Percentiles rank a stretch among this genome's conserved stretches.
These are phyloP conservation scores for Iris pallida DNA, from an alignment of 116 monocot genomes.

Conservation along the genomic window DNA sequence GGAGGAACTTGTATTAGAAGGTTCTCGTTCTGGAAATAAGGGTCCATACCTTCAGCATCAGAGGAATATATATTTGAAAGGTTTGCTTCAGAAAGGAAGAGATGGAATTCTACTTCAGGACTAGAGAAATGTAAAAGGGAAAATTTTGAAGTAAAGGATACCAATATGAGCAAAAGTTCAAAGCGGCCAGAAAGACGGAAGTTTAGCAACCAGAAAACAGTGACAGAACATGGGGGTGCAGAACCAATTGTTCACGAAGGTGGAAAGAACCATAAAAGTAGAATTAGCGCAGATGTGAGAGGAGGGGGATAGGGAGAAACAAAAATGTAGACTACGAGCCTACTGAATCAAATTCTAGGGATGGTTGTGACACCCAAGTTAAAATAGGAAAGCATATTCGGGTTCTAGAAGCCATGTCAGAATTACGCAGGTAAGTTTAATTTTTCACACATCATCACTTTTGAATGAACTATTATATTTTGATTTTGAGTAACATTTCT, in stretches of 20 bases:
- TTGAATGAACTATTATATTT: background rate
- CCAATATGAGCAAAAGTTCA: conserved; percentile 10
- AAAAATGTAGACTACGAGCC: conserved; percentile 16
- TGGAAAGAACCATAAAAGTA: conserved; percentile 6
- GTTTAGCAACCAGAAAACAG: background rate
- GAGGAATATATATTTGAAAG: conserved; percentile 14
- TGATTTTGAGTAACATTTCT: no score
- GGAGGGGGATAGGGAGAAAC: conserved; percentile 17
- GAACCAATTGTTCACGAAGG: conserved; percentile 10
- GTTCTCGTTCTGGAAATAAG: conserved; percentile 17
- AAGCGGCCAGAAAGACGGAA: conserved; percentile 12
- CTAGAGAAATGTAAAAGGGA: no score
- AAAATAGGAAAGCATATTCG: conserved; percentile 6
- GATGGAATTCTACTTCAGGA: no score
- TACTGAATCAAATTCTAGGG: conserved; percentile 25
- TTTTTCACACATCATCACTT: background rate
- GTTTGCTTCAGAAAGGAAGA: no score
- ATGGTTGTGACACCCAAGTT: conserved; percentile 3
- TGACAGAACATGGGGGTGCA: conserved; percentile 10
- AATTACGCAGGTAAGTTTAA: conserved; percentile 57
- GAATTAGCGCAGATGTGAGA: background rate
- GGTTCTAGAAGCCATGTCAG: conserved; percentile 11
- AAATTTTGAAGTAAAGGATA: conserved; percentile 1
- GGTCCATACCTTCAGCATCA: background rate
- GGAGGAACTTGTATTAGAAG: conserved; percentile 24